Conservation (phyloP, 2,329 filamentous ascomycete genomes). For the Penicillium glabrum region DNA sequence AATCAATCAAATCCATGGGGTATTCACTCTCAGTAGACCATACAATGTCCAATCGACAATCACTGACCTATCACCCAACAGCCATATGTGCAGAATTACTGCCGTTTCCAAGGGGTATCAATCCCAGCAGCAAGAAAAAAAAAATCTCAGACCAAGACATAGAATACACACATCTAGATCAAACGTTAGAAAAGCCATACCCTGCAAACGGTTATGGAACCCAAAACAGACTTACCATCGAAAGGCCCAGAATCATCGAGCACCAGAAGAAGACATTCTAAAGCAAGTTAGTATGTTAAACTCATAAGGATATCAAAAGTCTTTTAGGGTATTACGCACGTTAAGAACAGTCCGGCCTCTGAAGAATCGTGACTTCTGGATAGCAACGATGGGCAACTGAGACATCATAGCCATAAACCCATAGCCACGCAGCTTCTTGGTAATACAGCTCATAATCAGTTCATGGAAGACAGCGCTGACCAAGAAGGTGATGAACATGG, state of each 20-base stretch:
- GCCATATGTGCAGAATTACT: neutral
- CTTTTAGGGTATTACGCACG: slow-evolving; percentile 32
- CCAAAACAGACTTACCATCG: slow-evolving; percentile 60
- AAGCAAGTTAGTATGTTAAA: neutral
- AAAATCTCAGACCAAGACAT: slow-evolving; percentile 48
- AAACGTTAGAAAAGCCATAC: neutral
- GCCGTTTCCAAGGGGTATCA: neutral
- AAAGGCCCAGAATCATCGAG: slow-evolving; percentile 84
- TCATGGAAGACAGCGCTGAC: slow-evolving; percentile 89
- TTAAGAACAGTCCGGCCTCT: slow-evolving; percentile 75
- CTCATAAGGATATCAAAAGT: too few relatives aligned
- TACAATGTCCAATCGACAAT: neutral
- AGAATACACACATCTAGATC: slow-evolving; percentile 58
- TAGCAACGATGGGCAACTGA: slow-evolving; percentile 89
- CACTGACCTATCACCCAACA: neutral
- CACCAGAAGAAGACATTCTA: slow-evolving; percentile 85
- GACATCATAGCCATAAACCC: slow-evolving; percentile 95
- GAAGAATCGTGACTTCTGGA: slow-evolving; percentile 79
- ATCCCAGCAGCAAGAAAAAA: neutral
- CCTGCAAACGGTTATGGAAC: neutral
- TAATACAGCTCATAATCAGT: slow-evolving; percentile 96
- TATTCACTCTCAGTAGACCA: neutral
- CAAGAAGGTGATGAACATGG: slow-evolving; percentile 88
- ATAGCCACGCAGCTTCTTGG: slow-evolving; percentile 92
- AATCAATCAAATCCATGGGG: neutral